Base-by-base conservation (phyloP, 2,329 filamentous ascomycete species). In the Remersonia thermophila region DNA sequence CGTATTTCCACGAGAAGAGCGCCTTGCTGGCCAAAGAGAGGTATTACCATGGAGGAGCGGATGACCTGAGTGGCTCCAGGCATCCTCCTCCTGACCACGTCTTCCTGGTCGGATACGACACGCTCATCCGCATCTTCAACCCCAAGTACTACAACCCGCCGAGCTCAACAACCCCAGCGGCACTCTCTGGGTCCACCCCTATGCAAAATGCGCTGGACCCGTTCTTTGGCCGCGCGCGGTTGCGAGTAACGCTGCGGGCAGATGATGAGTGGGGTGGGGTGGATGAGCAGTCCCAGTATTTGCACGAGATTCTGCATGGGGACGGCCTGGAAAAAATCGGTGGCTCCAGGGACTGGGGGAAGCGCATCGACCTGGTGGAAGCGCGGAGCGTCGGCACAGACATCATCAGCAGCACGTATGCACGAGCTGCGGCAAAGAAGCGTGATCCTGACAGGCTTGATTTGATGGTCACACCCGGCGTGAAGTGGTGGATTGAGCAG, bases 41-140 rank as follows among this genome's bases (percentile, higher is more conserved):
- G 23, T 23, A 23, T 23, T 23, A 23, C 20, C 20, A 9, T 9
- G 20, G 20, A 23, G 20, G 20, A 23, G 14, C 27, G 14, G 9
- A 23, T 23, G 20, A 23, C 20, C 9, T 9, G 20, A 23, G 9
- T 5, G 20, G 20, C 20, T 5, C 20, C 20, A 9, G 9, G 9
- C 20, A 23, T 23, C 20, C 20, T 5, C 20, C 5, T 23, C 20
- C 20, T 5, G 20, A 23, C 9, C 32, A 28, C 27, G 60, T 82
- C 3, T 83, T 83, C 49, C 68, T 87, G 2, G 71, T 75, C 2
- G 83, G 83, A 18, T 89, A 76, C 52, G 83, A 89, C 49, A 89
- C 83, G 0, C 59, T 87, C 6, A 73, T 80, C 12, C 71, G 83
- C 14, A 73, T 89, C 35, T 72, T 83, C 36, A 65, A 82, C 33